A percentile compares a stretch with the other conserved stretches of the same genome.
Evolutionary conservation across 1,284 basidiomycete species (phyloP).

Genomic region (Moesziomyces aphidis): DNA sequence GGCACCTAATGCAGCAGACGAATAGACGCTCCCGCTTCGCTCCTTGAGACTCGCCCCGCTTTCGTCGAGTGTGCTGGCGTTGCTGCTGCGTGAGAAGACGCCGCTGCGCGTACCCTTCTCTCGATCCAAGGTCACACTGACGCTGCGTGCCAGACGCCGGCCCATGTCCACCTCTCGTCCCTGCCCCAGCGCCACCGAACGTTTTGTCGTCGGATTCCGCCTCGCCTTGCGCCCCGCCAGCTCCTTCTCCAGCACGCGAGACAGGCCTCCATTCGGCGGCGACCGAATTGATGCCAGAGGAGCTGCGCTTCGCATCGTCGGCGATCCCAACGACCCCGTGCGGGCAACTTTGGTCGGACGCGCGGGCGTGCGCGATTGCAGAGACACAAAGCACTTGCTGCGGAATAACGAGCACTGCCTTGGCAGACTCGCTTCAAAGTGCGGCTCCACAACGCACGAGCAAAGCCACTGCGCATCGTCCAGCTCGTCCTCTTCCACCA

Average conservation of each 20-base stretch:
- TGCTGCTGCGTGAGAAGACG: slow-evolving; percentile 33
- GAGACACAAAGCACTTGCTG: slow-evolving; percentile 59
- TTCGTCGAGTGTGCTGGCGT: slow-evolving; percentile 1
- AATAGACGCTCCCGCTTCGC: no score
- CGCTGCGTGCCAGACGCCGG: slow-evolving; percentile 34
- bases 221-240: slow-evolving; percentile 28
- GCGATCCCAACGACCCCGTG: slow-evolving; percentile 13
- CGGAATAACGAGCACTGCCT: slow-evolving; percentile 55
- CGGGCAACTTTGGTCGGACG: slow-evolving; percentile 16
- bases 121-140: slow-evolving; percentile 25
- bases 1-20: not conserved
- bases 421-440: slow-evolving; percentile 44
- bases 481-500: slow-evolving; percentile 49
- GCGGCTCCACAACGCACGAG: slow-evolving; percentile 55
- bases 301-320: slow-evolving; percentile 11
- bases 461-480: slow-evolving; percentile 66
- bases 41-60: not conserved
- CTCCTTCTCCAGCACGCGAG: slow-evolving; percentile 42
- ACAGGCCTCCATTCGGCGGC: slow-evolving; percentile 12
- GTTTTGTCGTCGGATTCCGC: slow-evolving; percentile 22
- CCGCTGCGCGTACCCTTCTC: slow-evolving; percentile 19
- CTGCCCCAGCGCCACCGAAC: slow-evolving; percentile 24
- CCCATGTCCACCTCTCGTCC: slow-evolving; percentile 49
- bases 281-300: not conserved
- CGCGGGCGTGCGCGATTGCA: slow-evolving; percentile 38